A percentile compares a stretch with the other conserved stretches of the same genome.
phyloP scores from a whole-genome alignment of 2,329 filamentous ascomycete species.

The Aspergillus thermomutatus region DNA sequence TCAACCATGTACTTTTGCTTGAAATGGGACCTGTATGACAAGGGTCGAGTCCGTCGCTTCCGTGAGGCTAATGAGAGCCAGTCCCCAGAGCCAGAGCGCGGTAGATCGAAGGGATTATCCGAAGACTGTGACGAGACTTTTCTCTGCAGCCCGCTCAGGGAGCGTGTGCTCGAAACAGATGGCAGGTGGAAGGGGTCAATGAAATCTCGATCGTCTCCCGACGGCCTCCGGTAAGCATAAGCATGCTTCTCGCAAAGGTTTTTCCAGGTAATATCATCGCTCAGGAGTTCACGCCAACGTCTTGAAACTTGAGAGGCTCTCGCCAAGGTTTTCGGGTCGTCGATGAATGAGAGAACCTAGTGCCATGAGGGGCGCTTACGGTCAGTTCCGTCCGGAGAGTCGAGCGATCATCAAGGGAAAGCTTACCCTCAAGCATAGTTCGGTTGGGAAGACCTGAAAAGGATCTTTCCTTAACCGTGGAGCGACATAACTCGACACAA shows the following conservation, averaged over 20 bases:
- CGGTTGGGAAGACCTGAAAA: constrained; percentile 86
- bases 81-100: constrained; percentile 32
- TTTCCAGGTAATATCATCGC: constrained; percentile 98
- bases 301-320: constrained; percentile 94
- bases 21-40: constrained; percentile 93
- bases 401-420: not conserved
- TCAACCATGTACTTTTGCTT: constrained; percentile 97
- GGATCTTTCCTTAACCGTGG: constrained; percentile 94
- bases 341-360: constrained; percentile 91
- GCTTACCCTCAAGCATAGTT: constrained; percentile 81
- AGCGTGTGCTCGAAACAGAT: constrained; percentile 16
- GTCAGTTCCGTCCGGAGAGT: constrained; percentile 8
- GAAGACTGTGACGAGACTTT: constrained; percentile 36
- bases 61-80: constrained; percentile 31
- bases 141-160: constrained; percentile 21
- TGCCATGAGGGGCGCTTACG: not conserved
- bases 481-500: constrained; percentile 93
- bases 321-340: constrained; percentile 90
- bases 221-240: constrained; percentile 72
- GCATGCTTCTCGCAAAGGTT: constrained; percentile 94
- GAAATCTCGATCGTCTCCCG: constrained; percentile 42
- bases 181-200: constrained; percentile 34
- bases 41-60: constrained; percentile 59
- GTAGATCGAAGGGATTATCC: constrained; percentile 48
- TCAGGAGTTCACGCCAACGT: constrained; percentile 87